Conservation (phyloP, 805 yeast genomes). For the Pichia paraexigua region DNA sequence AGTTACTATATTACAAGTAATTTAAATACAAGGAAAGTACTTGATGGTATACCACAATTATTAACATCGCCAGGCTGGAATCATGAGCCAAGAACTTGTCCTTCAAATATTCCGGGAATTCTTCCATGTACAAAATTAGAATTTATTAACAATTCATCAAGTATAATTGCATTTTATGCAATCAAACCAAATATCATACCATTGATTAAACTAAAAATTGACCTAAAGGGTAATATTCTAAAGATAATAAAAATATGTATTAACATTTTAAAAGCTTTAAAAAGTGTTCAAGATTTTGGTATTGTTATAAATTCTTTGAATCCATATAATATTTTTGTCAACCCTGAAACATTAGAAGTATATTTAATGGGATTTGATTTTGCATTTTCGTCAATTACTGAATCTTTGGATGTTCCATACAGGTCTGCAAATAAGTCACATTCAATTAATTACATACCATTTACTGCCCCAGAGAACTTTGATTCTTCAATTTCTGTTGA, state of each 20-base stretch:
- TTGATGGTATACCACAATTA: neutral
- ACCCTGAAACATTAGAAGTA: conserved; percentile 27
- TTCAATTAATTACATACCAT: conserved; percentile 35
- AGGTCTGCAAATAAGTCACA: conserved; percentile 33
- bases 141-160: neutral
- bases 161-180: conserved; percentile 6
- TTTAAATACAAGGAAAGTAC: neutral
- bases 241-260: conserved; percentile 20
- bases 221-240: conserved; percentile 13
- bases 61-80: conserved; percentile 1
- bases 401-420: conserved; percentile 35
- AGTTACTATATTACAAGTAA: conserved; percentile 9
- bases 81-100: conserved; percentile 6
- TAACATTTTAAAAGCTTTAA: conserved; percentile 19
- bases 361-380: conserved; percentile 43
- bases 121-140: conserved; percentile 5
- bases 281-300: conserved; percentile 32
- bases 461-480: conserved; percentile 43
- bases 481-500: conserved; percentile 35
- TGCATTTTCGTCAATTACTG: conserved; percentile 33
- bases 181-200: neutral
- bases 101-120: conserved; percentile 2
- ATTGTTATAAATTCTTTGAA: conserved; percentile 43
- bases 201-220: neutral
- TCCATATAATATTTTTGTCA: conserved; percentile 31